phyloP scores from a whole-genome alignment of 306 rosid species.

The Acacia acuminata region DNA sequence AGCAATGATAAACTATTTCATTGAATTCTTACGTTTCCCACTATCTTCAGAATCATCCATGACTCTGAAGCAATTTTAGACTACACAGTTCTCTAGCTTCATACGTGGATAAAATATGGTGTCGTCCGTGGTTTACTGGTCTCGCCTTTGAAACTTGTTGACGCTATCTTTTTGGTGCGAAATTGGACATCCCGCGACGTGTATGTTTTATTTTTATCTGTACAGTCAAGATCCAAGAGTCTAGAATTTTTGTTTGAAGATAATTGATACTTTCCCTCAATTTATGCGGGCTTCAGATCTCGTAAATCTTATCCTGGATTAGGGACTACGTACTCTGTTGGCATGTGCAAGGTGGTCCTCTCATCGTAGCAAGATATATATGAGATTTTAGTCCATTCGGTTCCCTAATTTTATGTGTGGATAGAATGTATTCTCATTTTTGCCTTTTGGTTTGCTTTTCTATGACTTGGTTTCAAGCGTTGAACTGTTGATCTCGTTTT shows the following conservation, averaged over 20 bases:
- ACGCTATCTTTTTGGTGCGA: background rate
- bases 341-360: slow-evolving; percentile 27
- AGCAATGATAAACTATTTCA: slow-evolving; percentile 2
- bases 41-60: background rate
- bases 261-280: background rate
- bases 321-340: background rate
- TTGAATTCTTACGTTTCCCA: background rate
- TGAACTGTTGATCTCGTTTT: background rate
- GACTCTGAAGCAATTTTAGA: background rate
- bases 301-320: slow-evolving; percentile 25
- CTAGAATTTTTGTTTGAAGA: background rate
- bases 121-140: slow-evolving; percentile 8
- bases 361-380: slow-evolving; percentile 28
- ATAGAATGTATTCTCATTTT: slow-evolving; percentile 32
- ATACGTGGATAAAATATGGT: slow-evolving; percentile 22
- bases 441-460: slow-evolving; percentile 9
- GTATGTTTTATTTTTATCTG: background rate
- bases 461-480: background rate
- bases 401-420: slow-evolving; percentile 37
- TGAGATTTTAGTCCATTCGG: slow-evolving; percentile 22
- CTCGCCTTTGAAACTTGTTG: slow-evolving; percentile 25
- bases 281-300: background rate
- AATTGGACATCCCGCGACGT: background rate
- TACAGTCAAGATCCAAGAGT: background rate
- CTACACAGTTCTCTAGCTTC: background rate